Conservation (phyloP, 371 early-diverging fungal species). For the Apophysomyces variabilis region DNA sequence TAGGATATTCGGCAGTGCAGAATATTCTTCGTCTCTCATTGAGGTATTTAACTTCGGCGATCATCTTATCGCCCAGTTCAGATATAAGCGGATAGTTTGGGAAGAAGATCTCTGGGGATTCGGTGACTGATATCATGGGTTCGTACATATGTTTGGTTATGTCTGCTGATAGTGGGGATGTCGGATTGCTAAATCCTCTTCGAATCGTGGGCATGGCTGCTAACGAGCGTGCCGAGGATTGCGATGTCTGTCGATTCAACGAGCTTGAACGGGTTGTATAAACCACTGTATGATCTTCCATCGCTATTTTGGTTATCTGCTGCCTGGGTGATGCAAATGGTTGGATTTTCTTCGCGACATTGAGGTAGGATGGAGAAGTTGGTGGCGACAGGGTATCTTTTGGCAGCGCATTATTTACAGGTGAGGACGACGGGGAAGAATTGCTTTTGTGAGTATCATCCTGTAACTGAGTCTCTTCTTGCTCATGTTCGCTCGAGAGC, state of each 20-base stretch:
- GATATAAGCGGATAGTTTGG: constrained; percentile 24
- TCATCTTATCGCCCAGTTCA: constrained; percentile 20
- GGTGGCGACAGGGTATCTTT: constrained; percentile 9
- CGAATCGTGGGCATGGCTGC: neutral
- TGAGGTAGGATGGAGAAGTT: constrained; percentile 2
- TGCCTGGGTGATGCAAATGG: constrained; percentile 7
- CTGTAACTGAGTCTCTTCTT: neutral
- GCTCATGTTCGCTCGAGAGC: neutral
- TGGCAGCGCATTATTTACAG: neutral
- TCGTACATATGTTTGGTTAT: neutral
- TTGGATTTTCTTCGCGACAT: neutral
- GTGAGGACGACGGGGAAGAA: neutral
- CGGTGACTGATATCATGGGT: constrained; percentile 6
- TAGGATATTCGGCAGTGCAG: constrained; percentile 35
- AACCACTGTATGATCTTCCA: constrained; percentile 14
- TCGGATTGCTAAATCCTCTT: neutral
- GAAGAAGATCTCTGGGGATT: neutral
- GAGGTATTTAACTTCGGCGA: constrained; percentile 20
- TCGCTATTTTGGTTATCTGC: constrained; percentile 22
- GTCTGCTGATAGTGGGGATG: neutral
- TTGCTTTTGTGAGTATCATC: neutral
- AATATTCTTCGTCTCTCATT: constrained; percentile 26
- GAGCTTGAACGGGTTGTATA: constrained; percentile 41
- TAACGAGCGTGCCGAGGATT: constrained; percentile 2
- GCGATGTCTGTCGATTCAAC: constrained; percentile 27